Conservation (phyloP, 257 asterid species). For the Fraxinus americana region DNA sequence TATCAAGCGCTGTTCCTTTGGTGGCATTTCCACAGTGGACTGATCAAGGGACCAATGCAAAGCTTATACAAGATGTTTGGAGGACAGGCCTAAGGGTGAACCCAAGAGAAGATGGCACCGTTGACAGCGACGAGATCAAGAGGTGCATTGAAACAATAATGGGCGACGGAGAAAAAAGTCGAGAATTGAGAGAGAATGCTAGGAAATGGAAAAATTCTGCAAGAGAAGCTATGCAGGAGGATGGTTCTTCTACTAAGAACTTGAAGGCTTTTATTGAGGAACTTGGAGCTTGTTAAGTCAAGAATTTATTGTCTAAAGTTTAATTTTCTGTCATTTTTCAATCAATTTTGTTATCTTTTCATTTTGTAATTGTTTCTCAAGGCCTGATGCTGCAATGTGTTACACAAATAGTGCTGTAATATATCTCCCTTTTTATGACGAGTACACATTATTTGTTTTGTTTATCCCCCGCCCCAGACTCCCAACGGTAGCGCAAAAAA, state of each 20-base stretch:
- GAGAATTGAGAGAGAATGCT: constrained; percentile 39
- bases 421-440: too few species aligned
- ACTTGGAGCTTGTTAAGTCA: background rate
- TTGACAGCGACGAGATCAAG: constrained; percentile 48
- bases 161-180: constrained; percentile 37
- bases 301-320: background rate
- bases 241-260: constrained; percentile 51
- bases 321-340: background rate
- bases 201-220: constrained; percentile 40
- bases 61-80: constrained; percentile 63
- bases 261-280: constrained; percentile 32
- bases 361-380: background rate
- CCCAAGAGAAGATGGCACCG: constrained; percentile 28
- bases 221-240: constrained; percentile 38
- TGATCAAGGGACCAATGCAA: constrained; percentile 60
- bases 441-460: too few species aligned
- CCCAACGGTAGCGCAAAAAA: too few species aligned
- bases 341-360: background rate
- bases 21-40: constrained; percentile 57
- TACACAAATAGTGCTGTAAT: too few species aligned
- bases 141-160: constrained; percentile 55
- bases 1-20: constrained; percentile 40
- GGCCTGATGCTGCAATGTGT: background rate
- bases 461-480: too few species aligned
- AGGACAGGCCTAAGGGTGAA: constrained; percentile 47